Evolutionary conservation across 2,329 filamentous ascomycete genomes (phyloP).

Genomic region (Pseudogymnoascus sp.): DNA sequence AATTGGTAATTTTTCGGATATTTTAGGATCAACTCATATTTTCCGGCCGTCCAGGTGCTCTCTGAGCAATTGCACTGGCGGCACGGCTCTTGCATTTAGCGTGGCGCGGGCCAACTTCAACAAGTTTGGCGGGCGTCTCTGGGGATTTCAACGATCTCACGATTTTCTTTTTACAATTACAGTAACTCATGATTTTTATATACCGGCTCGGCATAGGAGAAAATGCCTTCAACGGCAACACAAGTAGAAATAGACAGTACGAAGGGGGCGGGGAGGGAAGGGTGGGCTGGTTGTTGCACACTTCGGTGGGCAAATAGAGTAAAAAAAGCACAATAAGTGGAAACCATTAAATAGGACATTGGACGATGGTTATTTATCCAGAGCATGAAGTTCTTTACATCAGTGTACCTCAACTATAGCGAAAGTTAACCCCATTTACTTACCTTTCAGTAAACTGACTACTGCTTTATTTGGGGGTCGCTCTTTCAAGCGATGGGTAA

Average conservation of each 20-base stretch:
- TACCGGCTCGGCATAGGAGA: slow-evolving; percentile 1
- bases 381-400: neutral
- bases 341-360: neutral
- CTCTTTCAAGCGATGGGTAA: too few relatives aligned
- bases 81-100: slow-evolving; percentile 25
- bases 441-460: neutral
- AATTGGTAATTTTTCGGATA: neutral
- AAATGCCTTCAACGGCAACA: slow-evolving; percentile 15
- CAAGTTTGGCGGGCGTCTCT: slow-evolving; percentile 26
- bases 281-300: neutral
- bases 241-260: slow-evolving; percentile 21
- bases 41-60: slow-evolving; percentile 8
- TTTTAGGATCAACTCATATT: slow-evolving; percentile 5
- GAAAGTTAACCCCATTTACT: neutral
- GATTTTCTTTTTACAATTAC: slow-evolving; percentile 10
- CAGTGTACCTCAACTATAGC: neutral
- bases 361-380: neutral
- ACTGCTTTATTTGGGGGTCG: neutral
- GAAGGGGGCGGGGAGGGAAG: neutral
- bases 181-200: slow-evolving; percentile 10
- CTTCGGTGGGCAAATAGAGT: neutral
- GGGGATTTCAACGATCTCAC: slow-evolving; percentile 20
- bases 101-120: slow-evolving; percentile 28
- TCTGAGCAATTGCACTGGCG: slow-evolving; percentile 18
- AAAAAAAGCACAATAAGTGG: neutral